These are phyloP conservation scores for Suillus subluteus DNA, from an alignment of 768 basidiomycete species.

Conservation along the genomic window DNA sequence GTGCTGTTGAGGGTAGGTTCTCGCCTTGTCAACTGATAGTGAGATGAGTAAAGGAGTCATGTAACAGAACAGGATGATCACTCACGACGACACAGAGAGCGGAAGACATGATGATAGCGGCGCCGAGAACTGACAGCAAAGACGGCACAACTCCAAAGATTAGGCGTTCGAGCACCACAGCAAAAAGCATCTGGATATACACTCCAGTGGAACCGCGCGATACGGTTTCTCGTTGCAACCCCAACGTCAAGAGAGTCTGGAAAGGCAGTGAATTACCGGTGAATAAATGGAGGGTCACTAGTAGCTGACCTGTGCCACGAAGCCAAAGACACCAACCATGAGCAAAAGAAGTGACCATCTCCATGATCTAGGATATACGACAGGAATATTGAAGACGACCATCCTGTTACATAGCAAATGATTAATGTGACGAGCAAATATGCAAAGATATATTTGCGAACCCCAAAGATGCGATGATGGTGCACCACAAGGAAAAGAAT, in stretches of 20 bases:
- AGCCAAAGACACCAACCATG: conserved; percentile 20
- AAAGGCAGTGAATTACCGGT: background rate
- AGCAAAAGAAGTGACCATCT: conserved; percentile 20
- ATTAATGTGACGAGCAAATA: background rate
- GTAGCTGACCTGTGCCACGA: conserved; percentile 22
- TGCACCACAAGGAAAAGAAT: conserved; percentile 65
- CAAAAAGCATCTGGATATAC: conserved; percentile 67
- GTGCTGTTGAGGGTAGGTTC: background rate
- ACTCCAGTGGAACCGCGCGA: conserved; percentile 63
- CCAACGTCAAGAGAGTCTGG: conserved; percentile 60
- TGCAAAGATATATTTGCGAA: conserved; percentile 3
- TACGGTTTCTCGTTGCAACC: conserved; percentile 66
- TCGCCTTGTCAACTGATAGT: background rate
- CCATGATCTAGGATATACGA: conserved; percentile 25
- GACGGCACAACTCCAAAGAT: conserved; percentile 66
- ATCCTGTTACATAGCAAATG: conserved; percentile 17
- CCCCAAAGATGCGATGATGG: conserved; percentile 28
- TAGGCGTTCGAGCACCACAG: conserved; percentile 63
- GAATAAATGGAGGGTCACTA: background rate
- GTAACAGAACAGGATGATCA: background rate
- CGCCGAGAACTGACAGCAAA: conserved; percentile 62
- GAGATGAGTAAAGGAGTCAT: background rate
- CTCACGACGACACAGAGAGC: conserved; percentile 71
- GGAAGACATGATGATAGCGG: conserved; percentile 61
- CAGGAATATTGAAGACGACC: conserved; percentile 6